A percentile compares a stretch with the other conserved stretches of the same genome.
Evolutionary conservation across 2,329 filamentous ascomycete genomes (phyloP).

Genomic region (Claviceps sp.): DNA sequence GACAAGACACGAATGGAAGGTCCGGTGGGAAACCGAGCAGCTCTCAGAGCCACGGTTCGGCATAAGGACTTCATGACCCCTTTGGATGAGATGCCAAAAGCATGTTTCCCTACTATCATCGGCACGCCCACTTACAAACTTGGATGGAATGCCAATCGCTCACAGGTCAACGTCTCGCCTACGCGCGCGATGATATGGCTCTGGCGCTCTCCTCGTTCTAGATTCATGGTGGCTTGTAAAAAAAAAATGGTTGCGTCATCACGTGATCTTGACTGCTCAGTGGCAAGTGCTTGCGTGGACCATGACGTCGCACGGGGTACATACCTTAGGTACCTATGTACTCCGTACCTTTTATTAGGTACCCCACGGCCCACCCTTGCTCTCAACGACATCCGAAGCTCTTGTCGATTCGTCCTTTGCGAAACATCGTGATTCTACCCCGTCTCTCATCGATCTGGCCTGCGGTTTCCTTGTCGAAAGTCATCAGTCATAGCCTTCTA

Average conservation of each 20-base stretch:
- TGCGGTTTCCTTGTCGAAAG: background rate
- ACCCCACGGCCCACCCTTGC: too few species aligned
- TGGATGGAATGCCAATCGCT: background rate
- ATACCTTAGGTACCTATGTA: too few species aligned
- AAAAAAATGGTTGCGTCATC: background rate
- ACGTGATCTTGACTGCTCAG: background rate
- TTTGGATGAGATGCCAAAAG: background rate
- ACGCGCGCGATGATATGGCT: background rate
- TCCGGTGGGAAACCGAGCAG: slow-evolving; percentile 8
- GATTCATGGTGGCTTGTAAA: background rate
- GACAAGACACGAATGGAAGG: slow-evolving; percentile 12
- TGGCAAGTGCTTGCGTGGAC: background rate
- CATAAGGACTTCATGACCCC: slow-evolving; percentile 18
- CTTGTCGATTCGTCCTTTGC: background rate
- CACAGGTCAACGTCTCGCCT: background rate
- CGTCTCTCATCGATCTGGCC: background rate
- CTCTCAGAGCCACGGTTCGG: slow-evolving; percentile 14
- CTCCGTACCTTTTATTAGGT: too few species aligned
- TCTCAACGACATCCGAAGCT: background rate
- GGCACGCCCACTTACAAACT: too few species aligned
- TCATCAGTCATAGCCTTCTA: background rate
- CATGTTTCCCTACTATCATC: slow-evolving; percentile 5
- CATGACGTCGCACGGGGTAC: slow-evolving; percentile 2
- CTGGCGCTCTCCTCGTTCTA: background rate
- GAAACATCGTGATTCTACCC: background rate